Conservation (phyloP, 495 filamentous ascomycete species). For the Neurospora africana region DNA sequence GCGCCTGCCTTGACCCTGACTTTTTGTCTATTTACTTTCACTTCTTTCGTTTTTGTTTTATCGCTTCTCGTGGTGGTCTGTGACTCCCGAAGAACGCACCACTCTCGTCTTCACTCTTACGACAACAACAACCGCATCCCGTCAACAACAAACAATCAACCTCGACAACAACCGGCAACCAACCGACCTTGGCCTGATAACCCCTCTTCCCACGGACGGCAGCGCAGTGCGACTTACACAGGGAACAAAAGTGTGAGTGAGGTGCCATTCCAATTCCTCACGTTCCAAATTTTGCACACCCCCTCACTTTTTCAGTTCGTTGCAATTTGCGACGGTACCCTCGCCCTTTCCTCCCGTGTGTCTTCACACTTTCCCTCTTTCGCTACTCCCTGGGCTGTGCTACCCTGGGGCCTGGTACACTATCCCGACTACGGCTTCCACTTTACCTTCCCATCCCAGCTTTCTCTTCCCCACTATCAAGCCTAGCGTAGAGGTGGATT, state of each 20-base stretch:
- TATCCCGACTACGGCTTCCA: neutral
- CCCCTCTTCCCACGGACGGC: conserved; percentile 23
- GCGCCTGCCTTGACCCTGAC: conserved; percentile 10
- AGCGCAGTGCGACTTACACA: conserved; percentile 22
- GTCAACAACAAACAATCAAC: conserved; percentile 4
- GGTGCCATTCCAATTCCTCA: conserved; percentile 10
- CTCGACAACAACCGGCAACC: conserved; percentile 3
- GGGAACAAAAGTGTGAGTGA: conserved; percentile 19
- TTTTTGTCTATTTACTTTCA: neutral
- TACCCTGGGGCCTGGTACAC: neutral
- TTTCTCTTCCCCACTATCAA: neutral
- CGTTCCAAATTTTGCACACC: conserved; percentile 3
- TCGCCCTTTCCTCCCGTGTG: neutral
- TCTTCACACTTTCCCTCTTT: neutral
- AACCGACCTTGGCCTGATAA: conserved; percentile 14
- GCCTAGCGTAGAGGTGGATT: neutral
- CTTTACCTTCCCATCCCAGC: neutral
- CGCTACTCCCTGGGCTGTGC: neutral
- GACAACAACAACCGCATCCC: neutral
- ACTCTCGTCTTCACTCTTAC: conserved; percentile 2
- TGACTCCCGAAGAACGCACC: conserved; percentile 4
- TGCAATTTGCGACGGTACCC: neutral
- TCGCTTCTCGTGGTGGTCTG: conserved; percentile 4
- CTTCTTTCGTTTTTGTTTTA: neutral
- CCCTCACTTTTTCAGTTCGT: neutral